These are phyloP conservation scores for Podospora appendiculata DNA, from an alignment of 495 filamentous ascomycete genomes.

Conservation along the genomic window DNA sequence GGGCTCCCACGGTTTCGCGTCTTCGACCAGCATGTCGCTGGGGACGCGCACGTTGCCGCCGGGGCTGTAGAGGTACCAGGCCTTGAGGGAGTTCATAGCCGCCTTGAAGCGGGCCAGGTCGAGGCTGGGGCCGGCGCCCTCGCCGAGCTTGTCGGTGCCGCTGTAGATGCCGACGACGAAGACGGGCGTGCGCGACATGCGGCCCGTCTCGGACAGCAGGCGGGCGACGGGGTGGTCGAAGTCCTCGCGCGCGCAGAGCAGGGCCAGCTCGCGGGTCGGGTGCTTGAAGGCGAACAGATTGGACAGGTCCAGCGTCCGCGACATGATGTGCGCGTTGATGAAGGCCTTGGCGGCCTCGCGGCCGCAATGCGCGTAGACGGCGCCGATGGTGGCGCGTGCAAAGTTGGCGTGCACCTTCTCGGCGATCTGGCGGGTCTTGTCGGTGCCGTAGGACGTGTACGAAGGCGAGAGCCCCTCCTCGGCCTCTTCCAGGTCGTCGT, in stretches of 20 bases:
- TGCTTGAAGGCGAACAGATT: slow-evolving; percentile 74
- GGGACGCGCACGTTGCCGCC: slow-evolving; percentile 58
- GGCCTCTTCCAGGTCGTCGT: background rate
- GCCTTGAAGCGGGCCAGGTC: slow-evolving; percentile 70
- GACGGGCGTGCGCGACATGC: slow-evolving; percentile 72
- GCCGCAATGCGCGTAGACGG: slow-evolving; percentile 75
- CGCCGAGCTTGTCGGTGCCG: slow-evolving; percentile 80
- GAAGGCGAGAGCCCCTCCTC: slow-evolving; percentile 2
- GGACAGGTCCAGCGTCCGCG: slow-evolving; percentile 66
- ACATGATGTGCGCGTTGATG: slow-evolving; percentile 72
- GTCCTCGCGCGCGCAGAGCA: slow-evolving; percentile 77
- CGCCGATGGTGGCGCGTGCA: slow-evolving; percentile 72
- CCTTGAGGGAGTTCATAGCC: slow-evolving; percentile 74
- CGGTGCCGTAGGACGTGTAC: slow-evolving; percentile 19
- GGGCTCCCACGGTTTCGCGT: slow-evolving; percentile 66
- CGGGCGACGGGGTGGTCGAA: slow-evolving; percentile 85
- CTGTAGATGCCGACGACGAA: slow-evolving; percentile 93
- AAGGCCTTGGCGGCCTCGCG: slow-evolving; percentile 66
- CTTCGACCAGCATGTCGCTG: slow-evolving; percentile 62
- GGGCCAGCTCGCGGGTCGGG: slow-evolving; percentile 70
- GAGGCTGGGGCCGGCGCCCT: slow-evolving; percentile 68
- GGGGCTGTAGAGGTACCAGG: slow-evolving; percentile 94
- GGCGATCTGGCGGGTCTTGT: slow-evolving; percentile 17
- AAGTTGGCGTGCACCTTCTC: slow-evolving; percentile 50
- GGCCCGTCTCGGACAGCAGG: slow-evolving; percentile 80